Percentiles rank a stretch among this genome's conserved stretches.
Conservation (phyloP, 2,329 filamentous ascomycete species). For the Neodidymelliopsis sp. region DNA sequence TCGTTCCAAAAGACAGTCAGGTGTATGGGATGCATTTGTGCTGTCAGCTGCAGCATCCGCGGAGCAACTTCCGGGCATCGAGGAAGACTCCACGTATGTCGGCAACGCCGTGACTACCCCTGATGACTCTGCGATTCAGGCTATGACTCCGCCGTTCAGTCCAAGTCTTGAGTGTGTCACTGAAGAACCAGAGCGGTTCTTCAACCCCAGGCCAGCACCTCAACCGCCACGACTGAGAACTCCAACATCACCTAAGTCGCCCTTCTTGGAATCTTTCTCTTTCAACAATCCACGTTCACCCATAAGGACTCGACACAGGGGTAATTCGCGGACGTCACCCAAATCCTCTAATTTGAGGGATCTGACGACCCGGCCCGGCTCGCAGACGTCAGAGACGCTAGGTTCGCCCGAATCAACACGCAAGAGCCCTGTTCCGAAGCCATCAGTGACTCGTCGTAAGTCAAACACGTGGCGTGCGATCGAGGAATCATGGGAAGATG, state of each 20-base stretch:
- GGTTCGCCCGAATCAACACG: conserved; percentile 51
- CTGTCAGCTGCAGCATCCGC: conserved; percentile 27
- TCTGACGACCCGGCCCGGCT: conserved; percentile 40
- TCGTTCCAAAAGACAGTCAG: conserved; percentile 41
- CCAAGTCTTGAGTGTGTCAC: conserved; percentile 47
- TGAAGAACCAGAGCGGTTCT: conserved; percentile 47
- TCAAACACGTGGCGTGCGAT: conserved; percentile 47
- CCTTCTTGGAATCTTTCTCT: conserved; percentile 38
- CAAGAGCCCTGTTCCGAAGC: conserved; percentile 30
- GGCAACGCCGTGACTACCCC: conserved; percentile 54
- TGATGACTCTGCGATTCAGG: conserved; percentile 50
- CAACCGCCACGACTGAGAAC: conserved; percentile 33
- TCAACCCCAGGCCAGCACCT: conserved; percentile 45
- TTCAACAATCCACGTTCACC: conserved; percentile 37
- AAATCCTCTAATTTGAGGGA: conserved; percentile 27
- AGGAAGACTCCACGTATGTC: conserved; percentile 41
- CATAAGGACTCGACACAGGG: conserved; percentile 26
- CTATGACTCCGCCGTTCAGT: conserved; percentile 52
- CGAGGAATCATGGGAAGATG: conserved; percentile 65
- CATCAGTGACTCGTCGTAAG: conserved; percentile 33
- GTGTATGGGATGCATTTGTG: conserved; percentile 41
- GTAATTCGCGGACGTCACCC: conserved; percentile 34
- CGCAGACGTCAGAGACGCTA: conserved; percentile 56
- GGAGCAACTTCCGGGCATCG: conserved; percentile 35
- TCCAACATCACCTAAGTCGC: conserved; percentile 36